Conservation (phyloP, 2,329 filamentous ascomycete species). For the Fusarium sp. region DNA sequence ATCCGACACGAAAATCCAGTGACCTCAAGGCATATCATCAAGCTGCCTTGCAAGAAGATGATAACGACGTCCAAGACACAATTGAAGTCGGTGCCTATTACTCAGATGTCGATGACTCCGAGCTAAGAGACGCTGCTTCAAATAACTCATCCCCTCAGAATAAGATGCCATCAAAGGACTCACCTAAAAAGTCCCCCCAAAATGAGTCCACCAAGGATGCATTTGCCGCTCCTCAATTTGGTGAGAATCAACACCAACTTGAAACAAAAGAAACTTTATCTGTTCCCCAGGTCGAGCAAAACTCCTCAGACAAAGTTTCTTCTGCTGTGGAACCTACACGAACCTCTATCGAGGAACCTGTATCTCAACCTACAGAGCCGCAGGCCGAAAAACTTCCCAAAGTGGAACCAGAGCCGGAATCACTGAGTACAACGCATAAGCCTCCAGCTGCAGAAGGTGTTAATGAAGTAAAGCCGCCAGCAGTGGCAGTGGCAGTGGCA, state of each 20-base stretch:
- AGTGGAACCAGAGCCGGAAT: conserved; percentile 29
- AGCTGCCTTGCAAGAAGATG: conserved; percentile 48
- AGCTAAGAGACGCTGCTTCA: conserved; percentile 40
- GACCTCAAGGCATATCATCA: conserved; percentile 47
- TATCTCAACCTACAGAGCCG: conserved; percentile 31
- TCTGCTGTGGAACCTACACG: conserved; percentile 25
- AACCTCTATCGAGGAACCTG: conserved; percentile 22
- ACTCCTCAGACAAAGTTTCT: conserved; percentile 12
- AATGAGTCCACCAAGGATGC: conserved; percentile 27
- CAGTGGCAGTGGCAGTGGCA: background rate
- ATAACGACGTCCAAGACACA: conserved; percentile 65
- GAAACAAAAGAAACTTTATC: background rate
- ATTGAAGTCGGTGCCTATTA: conserved; percentile 63
- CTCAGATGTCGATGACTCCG: conserved; percentile 47
- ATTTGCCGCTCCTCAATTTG: conserved; percentile 15
- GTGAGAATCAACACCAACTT: background rate
- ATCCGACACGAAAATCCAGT: conserved; percentile 52
- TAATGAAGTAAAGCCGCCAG: background rate
- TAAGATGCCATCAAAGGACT: conserved; percentile 35
- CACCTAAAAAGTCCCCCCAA: conserved; percentile 11
- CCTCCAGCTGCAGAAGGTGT: background rate
- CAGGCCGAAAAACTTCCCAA: conserved; percentile 29
- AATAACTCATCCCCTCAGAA: conserved; percentile 45
- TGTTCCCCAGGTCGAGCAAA: conserved; percentile 5
- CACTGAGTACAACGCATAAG: conserved; percentile 13